phyloP scores from a whole-genome alignment of 441 rosid genomes.

The Populus hybrid region DNA sequence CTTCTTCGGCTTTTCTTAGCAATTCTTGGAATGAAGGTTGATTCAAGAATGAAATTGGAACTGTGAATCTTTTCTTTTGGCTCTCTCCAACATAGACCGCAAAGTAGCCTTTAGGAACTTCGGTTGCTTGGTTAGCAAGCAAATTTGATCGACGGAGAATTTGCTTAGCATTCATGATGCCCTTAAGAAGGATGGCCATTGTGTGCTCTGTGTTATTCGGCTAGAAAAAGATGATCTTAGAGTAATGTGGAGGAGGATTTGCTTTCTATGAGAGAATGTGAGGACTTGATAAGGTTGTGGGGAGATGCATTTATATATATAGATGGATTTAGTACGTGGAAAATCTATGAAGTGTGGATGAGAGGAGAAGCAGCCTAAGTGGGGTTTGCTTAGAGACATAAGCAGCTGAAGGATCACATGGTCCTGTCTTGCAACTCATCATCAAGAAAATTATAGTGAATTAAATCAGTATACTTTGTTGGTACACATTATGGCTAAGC shows the following conservation, averaged over 20 bases:
- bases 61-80: slow-evolving; percentile 18
- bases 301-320: background rate
- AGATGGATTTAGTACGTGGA: background rate
- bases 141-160: slow-evolving; percentile 9
- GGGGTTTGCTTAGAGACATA: slow-evolving; percentile 20
- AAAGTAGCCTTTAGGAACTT: slow-evolving; percentile 24
- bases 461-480: background rate
- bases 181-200: slow-evolving; percentile 2
- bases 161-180: slow-evolving; percentile 5
- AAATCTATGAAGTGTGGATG: background rate
- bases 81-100: slow-evolving; percentile 28
- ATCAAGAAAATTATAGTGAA: background rate
- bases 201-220: background rate
- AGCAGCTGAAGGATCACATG: slow-evolving; percentile 32
- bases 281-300: background rate
- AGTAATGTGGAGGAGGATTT: too few species aligned
- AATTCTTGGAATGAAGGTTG: slow-evolving; percentile 21
- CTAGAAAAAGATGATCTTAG: background rate
- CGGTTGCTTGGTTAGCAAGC: background rate
- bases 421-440: slow-evolving; percentile 23
- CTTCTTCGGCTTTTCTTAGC: slow-evolving; percentile 16
- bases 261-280: background rate
- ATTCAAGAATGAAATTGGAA: slow-evolving; percentile 24
- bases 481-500: too few species aligned
- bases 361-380: slow-evolving; percentile 21